These are phyloP conservation scores for Gastrolobium bilobum DNA, from an alignment of 306 rosid species.

Conservation along the genomic window DNA sequence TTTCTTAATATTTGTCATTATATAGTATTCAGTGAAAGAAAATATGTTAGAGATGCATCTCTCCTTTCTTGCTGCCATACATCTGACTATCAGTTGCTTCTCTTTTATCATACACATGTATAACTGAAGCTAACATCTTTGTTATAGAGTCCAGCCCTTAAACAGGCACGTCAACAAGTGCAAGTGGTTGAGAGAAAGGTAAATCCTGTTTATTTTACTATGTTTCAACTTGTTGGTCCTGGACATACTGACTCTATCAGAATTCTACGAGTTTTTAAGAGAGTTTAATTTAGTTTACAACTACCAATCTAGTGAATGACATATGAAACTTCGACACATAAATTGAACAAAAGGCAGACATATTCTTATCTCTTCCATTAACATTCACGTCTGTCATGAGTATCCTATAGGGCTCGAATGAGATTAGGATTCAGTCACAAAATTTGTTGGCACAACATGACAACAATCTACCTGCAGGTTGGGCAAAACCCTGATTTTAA, in stretches of 20 bases:
- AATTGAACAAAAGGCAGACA: not conserved
- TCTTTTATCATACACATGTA: conserved; percentile 31
- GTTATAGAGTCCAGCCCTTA: conserved; percentile 76
- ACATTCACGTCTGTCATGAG: not conserved
- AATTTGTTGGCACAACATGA: conserved; percentile 13
- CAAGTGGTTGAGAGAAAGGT: conserved; percentile 84
- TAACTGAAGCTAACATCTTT: conserved; percentile 40
- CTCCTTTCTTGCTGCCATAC: conserved; percentile 37
- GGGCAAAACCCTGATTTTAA: not conserved
- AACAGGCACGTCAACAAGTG: conserved; percentile 75
- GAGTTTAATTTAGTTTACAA: conserved; percentile 33
- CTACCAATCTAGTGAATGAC: conserved; percentile 4
- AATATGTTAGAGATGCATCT: conserved; percentile 32
- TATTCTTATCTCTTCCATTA: not conserved
- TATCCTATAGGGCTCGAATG: not conserved
- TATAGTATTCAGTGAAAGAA: conserved; percentile 18
- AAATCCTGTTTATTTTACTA: conserved; percentile 36
- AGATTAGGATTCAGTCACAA: conserved; percentile 11
- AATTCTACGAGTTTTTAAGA: not conserved
- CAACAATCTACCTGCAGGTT: conserved; percentile 19
- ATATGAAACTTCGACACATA: conserved; percentile 18
- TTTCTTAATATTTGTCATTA: conserved; percentile 25
- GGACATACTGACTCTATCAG: conserved; percentile 22
- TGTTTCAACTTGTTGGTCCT: conserved; percentile 1
- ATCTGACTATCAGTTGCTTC: conserved; percentile 34